Conservation (phyloP, 1,139 yeast species). For the Protomyces inouyei region DNA sequence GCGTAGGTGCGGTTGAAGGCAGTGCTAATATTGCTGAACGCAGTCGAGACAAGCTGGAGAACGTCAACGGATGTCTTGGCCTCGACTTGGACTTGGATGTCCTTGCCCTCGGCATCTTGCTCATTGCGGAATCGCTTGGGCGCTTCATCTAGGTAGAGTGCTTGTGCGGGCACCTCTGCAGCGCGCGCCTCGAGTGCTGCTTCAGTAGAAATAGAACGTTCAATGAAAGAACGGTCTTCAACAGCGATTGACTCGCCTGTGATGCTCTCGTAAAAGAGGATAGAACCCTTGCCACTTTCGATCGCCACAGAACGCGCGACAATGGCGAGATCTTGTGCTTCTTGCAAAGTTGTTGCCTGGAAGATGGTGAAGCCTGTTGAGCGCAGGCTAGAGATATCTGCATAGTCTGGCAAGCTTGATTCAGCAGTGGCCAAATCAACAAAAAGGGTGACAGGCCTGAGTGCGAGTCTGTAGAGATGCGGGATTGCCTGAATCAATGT, state of each 20-base stretch:
- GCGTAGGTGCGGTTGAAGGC: constrained; percentile 40
- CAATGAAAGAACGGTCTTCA: constrained; percentile 28
- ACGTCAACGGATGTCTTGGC: constrained; percentile 31
- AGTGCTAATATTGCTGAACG: constrained; percentile 36
- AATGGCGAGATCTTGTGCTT: constrained; percentile 51
- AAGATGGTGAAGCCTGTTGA: constrained; percentile 62
- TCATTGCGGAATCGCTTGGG: constrained; percentile 27
- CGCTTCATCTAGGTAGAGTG: constrained; percentile 31
- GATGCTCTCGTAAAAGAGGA: constrained; percentile 53
- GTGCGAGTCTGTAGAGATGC: constrained; percentile 49
- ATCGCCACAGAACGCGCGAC: constrained; percentile 57
- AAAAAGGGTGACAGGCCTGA: constrained; percentile 54
- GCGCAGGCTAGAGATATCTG: constrained; percentile 62
- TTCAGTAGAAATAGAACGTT: constrained; percentile 28
- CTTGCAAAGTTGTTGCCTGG: constrained; percentile 56
- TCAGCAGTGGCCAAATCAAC: constrained; percentile 44
- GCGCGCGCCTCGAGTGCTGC: constrained; percentile 42
- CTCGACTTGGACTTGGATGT: constrained; percentile 19
- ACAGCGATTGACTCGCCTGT: constrained; percentile 22
- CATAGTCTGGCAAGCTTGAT: constrained; percentile 47
- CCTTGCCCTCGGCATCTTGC: constrained; percentile 27
- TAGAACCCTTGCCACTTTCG: constrained; percentile 51
- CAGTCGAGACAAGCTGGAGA: constrained; percentile 32
- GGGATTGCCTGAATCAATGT: constrained; percentile 60
- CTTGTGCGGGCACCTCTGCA: constrained; percentile 29